A percentile compares a stretch with the other conserved stretches of the same genome.
Conservation (phyloP, 2,329 filamentous ascomycete species). For the Gremmenia infestans region DNA sequence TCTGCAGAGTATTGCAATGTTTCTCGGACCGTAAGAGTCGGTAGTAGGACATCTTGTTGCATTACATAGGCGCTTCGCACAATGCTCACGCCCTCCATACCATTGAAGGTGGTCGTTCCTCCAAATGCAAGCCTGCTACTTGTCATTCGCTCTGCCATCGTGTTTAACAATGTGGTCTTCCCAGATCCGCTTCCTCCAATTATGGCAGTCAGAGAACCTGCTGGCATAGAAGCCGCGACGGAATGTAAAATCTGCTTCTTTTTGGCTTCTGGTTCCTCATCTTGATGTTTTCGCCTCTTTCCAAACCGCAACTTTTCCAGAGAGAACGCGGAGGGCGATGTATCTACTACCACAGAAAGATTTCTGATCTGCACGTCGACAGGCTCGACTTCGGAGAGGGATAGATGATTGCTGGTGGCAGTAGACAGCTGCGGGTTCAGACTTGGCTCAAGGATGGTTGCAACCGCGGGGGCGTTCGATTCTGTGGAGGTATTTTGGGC, state of each 20-base stretch:
- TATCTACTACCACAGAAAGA: constrained; percentile 52
- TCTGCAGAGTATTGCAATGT: constrained; percentile 70
- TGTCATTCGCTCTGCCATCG: constrained; percentile 63
- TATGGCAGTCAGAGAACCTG: constrained; percentile 68
- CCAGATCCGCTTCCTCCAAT: constrained; percentile 70
- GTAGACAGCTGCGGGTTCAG: constrained; percentile 11
- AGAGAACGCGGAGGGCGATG: constrained; percentile 49
- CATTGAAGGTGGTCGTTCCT: constrained; percentile 60
- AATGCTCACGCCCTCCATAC: constrained; percentile 44
- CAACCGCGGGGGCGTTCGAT: background rate
- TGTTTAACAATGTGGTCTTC: constrained; percentile 68
- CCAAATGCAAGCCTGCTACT: constrained; percentile 46
- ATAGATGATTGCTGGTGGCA: constrained; percentile 26
- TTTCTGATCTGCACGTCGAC: constrained; percentile 50
- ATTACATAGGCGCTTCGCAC: constrained; percentile 66
- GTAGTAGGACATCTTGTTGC: constrained; percentile 70
- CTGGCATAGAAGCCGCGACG: constrained; percentile 58
- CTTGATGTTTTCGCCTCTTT: constrained; percentile 16
- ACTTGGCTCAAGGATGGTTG: background rate
- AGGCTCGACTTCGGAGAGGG: constrained; percentile 45
- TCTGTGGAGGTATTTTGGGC: background rate
- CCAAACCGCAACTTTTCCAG: constrained; percentile 34
- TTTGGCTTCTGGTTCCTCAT: constrained; percentile 32
- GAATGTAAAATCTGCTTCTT: constrained; percentile 54
- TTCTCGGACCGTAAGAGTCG: constrained; percentile 70